Conservation (phyloP, 108 stramenopile species). For the Bacterosira constricta region DNA sequence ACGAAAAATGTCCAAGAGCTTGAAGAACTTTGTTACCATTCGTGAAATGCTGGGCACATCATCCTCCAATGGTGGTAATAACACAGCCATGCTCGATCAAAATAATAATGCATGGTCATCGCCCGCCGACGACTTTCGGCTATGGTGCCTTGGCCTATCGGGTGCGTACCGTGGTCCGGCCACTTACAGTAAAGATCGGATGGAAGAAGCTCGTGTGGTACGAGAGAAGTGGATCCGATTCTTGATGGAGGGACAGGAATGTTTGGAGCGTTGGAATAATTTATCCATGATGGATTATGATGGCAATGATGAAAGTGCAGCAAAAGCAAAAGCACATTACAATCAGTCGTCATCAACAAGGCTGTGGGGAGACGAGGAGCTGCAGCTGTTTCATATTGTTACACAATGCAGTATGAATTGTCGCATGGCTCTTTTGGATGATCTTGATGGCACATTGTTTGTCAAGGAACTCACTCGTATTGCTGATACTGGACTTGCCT, state of each 20-base stretch:
- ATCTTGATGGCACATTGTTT: constrained; percentile 72
- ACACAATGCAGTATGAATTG: constrained; percentile 23
- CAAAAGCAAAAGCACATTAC: not conserved
- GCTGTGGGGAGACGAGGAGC: constrained; percentile 56
- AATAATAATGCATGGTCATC: constrained; percentile 41
- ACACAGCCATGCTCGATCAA: not conserved
- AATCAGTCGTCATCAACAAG: constrained; percentile 12
- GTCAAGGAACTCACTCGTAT: constrained; percentile 55
- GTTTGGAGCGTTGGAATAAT: constrained; percentile 29
- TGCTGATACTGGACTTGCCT: constrained; percentile 50
- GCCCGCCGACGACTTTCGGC: constrained; percentile 85
- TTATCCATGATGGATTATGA: not conserved
- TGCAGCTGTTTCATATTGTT: constrained; percentile 39
- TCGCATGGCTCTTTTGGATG: constrained; percentile 46
- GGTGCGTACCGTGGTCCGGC: constrained; percentile 82
- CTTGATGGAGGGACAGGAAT: constrained; percentile 66
- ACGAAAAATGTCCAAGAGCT: constrained; percentile 96
- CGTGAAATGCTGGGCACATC: constrained; percentile 56
- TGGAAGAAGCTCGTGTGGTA: constrained; percentile 62
- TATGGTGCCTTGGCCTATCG: constrained; percentile 86
- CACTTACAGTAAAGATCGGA: constrained; percentile 62
- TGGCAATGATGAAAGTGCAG: not conserved
- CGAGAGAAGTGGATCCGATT: constrained; percentile 67
- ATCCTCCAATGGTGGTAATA: not conserved
- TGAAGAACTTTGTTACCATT: constrained; percentile 98